phyloP scores from a whole-genome alignment of 495 filamentous ascomycete species.

The Wilcoxina mikolae region DNA sequence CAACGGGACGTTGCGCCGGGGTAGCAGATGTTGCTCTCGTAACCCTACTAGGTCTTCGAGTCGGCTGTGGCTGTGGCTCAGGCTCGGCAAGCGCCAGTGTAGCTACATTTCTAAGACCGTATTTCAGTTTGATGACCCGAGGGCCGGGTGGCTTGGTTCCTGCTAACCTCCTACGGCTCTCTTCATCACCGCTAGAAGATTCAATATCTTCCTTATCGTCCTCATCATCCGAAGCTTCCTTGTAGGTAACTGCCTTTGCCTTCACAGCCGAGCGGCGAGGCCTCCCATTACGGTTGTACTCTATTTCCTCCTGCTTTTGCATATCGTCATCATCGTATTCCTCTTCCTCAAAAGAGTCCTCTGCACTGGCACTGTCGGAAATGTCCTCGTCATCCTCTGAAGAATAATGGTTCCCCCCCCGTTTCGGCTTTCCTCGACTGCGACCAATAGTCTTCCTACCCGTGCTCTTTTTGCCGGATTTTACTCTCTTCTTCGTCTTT shows the following conservation, averaged over 20 bases:
- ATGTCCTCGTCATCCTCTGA: constrained; percentile 2
- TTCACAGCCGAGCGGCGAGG: background rate
- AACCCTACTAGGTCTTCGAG: constrained; percentile 7
- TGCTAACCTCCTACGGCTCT: background rate
- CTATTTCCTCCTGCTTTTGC: too few species aligned
- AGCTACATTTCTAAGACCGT: background rate
- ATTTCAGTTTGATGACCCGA: constrained; percentile 18
- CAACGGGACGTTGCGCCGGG: constrained; percentile 11
- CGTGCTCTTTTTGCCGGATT: background rate
- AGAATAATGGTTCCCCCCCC: background rate
- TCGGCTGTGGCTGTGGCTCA: background rate
- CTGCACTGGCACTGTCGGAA: background rate
- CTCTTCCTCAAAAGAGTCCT: constrained; percentile 16
- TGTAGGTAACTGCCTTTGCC: constrained; percentile 10
- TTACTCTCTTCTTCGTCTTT: constrained; percentile 1
- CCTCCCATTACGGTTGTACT: too few species aligned
- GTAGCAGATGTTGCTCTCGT: constrained; percentile 24
- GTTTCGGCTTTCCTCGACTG: background rate
- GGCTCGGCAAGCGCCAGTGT: background rate
- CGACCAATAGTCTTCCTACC: background rate
- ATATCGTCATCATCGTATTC: constrained; percentile 22
- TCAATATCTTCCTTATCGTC: constrained; percentile 18
- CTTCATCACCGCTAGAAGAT: constrained; percentile 1
- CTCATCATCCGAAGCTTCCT: constrained; percentile 14
- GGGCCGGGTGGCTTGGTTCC: background rate